Evolutionary conservation across 139 green algal genomes (phyloP).

Genomic region (Yamagishiella unicocca): DNA sequence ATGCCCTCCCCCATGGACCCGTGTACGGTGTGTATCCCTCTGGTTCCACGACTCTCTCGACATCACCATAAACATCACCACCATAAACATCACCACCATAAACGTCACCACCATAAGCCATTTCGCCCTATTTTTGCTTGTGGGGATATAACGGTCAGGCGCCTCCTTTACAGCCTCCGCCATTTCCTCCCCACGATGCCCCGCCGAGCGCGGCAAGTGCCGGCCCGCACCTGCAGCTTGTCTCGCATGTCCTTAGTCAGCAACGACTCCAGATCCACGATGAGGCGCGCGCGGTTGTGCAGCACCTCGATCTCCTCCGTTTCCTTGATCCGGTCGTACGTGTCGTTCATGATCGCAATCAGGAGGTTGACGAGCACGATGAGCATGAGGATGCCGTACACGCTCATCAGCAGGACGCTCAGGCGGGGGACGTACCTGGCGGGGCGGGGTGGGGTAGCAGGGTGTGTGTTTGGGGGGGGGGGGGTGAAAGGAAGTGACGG

Average conservation of each 20-base stretch:
- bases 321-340: constrained; percentile 50
- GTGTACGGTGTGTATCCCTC: no score
- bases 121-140: no score
- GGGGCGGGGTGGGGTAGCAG: neutral
- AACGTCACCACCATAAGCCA: no score
- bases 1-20: no score
- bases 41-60: no score
- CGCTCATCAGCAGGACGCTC: constrained; percentile 30
- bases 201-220: no score
- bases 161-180: no score
- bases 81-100: no score
- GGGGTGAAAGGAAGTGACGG: neutral
- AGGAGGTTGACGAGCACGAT: constrained; percentile 47
- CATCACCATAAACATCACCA: no score
- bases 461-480: neutral
- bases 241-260: constrained; percentile 27
- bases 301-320: constrained; percentile 51
- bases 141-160: no score
- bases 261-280: constrained; percentile 45
- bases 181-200: no score
- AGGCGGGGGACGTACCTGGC: constrained; percentile 30
- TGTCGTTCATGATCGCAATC: constrained; percentile 50
- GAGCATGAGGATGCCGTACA: constrained; percentile 51
- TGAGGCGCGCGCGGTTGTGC: constrained; percentile 45
- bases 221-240: constrained; percentile 25